Conservation (phyloP, 768 basidiomycete species). For the Pulveroboletus ravenelii region DNA sequence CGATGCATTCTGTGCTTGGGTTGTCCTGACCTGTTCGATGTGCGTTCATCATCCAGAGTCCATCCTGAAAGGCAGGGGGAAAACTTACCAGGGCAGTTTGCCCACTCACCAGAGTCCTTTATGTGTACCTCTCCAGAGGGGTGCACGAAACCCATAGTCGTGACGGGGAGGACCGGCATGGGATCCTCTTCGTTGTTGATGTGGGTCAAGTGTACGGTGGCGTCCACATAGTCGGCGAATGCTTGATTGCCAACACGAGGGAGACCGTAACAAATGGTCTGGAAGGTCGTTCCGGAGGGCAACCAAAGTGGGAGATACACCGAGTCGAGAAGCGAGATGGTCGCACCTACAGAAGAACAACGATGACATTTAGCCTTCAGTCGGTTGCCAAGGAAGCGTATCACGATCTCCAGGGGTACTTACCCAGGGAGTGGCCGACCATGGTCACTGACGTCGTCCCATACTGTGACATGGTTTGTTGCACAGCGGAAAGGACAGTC, state of each 20-base stretch:
- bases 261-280: slow-evolving; percentile 32
- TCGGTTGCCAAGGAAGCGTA: not conserved
- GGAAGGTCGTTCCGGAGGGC: slow-evolving; percentile 30
- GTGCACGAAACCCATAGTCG: slow-evolving; percentile 39
- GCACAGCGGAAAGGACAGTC: slow-evolving; percentile 41
- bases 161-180: slow-evolving; percentile 35
- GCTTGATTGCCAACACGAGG: slow-evolving; percentile 51
- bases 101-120: slow-evolving; percentile 45
- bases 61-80: not conserved
- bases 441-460: slow-evolving; percentile 36
- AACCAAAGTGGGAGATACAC: slow-evolving; percentile 38
- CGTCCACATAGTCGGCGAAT: slow-evolving; percentile 55
- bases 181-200: slow-evolving; percentile 49
- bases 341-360: slow-evolving; percentile 27
- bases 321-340: slow-evolving; percentile 36
- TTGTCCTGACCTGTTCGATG: slow-evolving; percentile 51
- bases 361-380: not conserved
- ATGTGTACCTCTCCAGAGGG: slow-evolving; percentile 42
- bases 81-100: slow-evolving; percentile 44
- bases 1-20: slow-evolving; percentile 31
- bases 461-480: slow-evolving; percentile 34
- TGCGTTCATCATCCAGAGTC: not conserved
- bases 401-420: not conserved
- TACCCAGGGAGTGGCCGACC: slow-evolving; percentile 44
- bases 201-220: slow-evolving; percentile 42